A percentile compares a stretch with the other conserved stretches of the same genome.
These are phyloP conservation scores for Tricholomella constricta DNA, from an alignment of 768 basidiomycete species.

Conservation along the genomic window DNA sequence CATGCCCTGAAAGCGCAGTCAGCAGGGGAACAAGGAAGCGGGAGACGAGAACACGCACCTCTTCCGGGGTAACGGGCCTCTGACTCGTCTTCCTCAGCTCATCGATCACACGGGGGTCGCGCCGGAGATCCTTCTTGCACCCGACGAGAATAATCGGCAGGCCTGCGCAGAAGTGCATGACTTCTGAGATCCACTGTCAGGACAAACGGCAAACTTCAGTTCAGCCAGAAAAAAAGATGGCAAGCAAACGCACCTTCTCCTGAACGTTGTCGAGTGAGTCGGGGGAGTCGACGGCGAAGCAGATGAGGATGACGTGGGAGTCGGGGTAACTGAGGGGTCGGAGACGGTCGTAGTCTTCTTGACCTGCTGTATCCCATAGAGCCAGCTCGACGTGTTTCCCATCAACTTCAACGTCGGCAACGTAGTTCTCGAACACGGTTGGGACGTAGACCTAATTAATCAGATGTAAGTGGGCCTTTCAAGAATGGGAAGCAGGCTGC, in stretches of 20 bases:
- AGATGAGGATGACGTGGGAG: conserved; percentile 99
- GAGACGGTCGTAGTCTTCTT: conserved; percentile 99
- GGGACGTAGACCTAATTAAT: conserved; percentile 89
- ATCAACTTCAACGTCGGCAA: conserved; percentile 98
- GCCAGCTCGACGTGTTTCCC: conserved; percentile 98
- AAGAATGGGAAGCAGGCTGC: conserved; percentile 25
- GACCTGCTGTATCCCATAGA: conserved; percentile 99
- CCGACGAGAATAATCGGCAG: conserved; percentile 97
- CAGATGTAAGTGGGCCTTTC: background rate
- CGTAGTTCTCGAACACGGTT: conserved; percentile 99
- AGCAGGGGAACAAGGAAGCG: background rate
- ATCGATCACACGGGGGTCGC: conserved; percentile 90
- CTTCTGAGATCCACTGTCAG: conserved; percentile 94
- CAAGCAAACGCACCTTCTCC: conserved; percentile 79
- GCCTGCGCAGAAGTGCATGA: conserved; percentile 95
- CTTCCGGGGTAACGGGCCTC: conserved; percentile 91
- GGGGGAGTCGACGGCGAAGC: conserved; percentile 97
- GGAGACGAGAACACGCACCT: conserved; percentile 49
- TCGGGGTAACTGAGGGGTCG: conserved; percentile 98
- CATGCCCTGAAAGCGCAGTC: conserved; percentile 66
- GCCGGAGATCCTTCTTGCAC: conserved; percentile 98
- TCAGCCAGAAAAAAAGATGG: background rate
- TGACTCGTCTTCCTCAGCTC: conserved; percentile 94
- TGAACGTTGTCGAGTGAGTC: conserved; percentile 99
- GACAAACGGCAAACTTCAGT: background rate